Evolutionary conservation across 495 filamentous ascomycete genomes (phyloP), one percentile per base, ranked within the genome.

Genomic region (Cairneyella variabilis): DNA sequence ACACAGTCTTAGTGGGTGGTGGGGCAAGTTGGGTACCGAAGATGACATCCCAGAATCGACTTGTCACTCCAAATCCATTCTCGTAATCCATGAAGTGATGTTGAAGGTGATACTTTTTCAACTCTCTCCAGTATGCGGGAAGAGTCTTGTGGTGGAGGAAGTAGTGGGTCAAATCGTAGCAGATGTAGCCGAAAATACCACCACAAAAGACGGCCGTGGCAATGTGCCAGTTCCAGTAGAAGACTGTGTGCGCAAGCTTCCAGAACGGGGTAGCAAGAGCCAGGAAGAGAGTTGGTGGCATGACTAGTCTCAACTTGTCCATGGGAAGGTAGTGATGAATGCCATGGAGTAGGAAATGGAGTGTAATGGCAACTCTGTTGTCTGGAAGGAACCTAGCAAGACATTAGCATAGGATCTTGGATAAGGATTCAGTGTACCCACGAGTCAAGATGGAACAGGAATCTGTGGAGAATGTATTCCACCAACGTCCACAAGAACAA

Each of bases 11-110:
- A 8, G 21, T 42, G 21, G 60, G 56, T 42, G 60, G 27, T 66
- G 72, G 62, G 16, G 71, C 64, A 25, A 98, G 71, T 71, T 93
- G 86, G 16, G 95, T 99, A 43, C 89, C 87, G 64, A 99, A 99
- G 1, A 97, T 71, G 9, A 69, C 71, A 66, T 99, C 95, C 95
- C 95, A 99, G 79, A 99, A 95, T 34, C 85, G 82, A 72, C 88
- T 96, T n/a, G 93, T 97, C 23, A 99, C 93, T 20, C 95, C 95
- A 57, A 97, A 99, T n/a, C 95, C 95, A 54, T 95, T 90, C 68
- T 97, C 87, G 66, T 86, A 97, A 63, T 99, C 95, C 22, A 89
- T 85, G 65, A 95, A 99, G 72, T 99, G 95, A 66, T 99, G 95
- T 64, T 89, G 80, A 30, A 99, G 84, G 64, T 99, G 95, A 61